Percentiles rank a stretch among this genome's conserved stretches.
Conservation (phyloP, 495 filamentous ascomycete genomes). For the Pyronema domesticum region DNA sequence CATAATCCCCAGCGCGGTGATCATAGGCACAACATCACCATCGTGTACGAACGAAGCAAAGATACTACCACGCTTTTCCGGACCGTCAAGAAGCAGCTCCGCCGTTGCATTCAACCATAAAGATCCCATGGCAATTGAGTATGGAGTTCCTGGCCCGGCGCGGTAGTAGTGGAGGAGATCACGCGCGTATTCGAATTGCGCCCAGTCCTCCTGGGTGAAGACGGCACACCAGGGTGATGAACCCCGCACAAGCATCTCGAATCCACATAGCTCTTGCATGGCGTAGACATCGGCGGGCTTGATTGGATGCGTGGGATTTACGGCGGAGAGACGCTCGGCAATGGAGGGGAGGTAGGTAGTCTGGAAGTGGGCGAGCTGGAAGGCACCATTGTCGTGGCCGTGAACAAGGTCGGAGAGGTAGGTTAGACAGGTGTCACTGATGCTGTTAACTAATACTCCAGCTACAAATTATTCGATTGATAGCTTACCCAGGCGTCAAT, state of each 20-base stretch:
- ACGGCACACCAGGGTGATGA: constrained; percentile 40
- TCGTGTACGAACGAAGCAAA: constrained; percentile 47
- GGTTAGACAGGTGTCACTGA: constrained; percentile 34
- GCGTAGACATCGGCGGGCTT: constrained; percentile 33
- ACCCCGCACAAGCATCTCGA: constrained; percentile 38
- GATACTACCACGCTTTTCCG: constrained; percentile 29
- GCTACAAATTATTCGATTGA: neutral
- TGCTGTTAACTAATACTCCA: neutral
- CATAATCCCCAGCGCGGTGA: constrained; percentile 38
- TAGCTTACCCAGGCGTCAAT: constrained; percentile 34
- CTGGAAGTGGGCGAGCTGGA: constrained; percentile 32
- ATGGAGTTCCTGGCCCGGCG: constrained; percentile 40
- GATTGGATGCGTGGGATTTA: constrained; percentile 26
- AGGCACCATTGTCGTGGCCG: constrained; percentile 35
- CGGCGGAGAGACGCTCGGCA: constrained; percentile 28
- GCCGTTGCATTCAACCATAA: constrained; percentile 45
- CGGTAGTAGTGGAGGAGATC: constrained; percentile 45
- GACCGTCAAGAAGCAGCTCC: constrained; percentile 32
- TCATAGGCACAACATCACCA: constrained; percentile 40
- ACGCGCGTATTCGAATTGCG: constrained; percentile 42
- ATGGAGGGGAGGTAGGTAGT: constrained; percentile 34
- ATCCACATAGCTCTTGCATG: constrained; percentile 48
- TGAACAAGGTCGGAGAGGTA: constrained; percentile 31
- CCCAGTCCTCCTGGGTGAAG: constrained; percentile 40
- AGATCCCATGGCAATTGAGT: constrained; percentile 41